These are phyloP conservation scores for Salix caprea DNA, from an alignment of 345 rosid species.

Conservation along the genomic window DNA sequence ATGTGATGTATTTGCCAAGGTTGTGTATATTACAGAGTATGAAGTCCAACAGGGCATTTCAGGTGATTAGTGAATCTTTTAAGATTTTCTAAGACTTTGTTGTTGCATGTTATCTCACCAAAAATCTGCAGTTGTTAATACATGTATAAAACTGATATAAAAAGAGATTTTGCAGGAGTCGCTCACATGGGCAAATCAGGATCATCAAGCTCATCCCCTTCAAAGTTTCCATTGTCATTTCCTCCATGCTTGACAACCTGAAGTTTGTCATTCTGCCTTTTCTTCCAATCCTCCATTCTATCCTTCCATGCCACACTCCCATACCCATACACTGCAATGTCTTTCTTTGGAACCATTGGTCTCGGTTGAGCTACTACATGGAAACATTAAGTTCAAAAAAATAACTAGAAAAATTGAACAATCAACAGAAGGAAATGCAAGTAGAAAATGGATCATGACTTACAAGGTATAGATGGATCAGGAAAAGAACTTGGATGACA, in stretches of 20 bases:
- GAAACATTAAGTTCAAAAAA: slow-evolving; percentile 12
- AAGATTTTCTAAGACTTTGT: neutral
- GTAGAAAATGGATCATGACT: slow-evolving; percentile 22
- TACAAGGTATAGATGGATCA: slow-evolving; percentile 71
- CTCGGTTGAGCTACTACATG: slow-evolving; percentile 64
- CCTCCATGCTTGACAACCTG: slow-evolving; percentile 78
- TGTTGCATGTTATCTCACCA: neutral
- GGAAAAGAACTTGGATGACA: slow-evolving; percentile 62
- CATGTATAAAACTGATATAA: neutral
- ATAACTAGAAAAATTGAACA: neutral
- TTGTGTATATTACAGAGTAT: neutral
- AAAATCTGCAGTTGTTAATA: neutral
- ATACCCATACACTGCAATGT: slow-evolving; percentile 78
- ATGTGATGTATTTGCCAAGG: too few relatives aligned
- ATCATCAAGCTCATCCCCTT: slow-evolving; percentile 71
- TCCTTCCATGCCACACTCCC: slow-evolving; percentile 99
- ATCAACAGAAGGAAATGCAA: neutral
- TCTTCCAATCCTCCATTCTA: slow-evolving; percentile 92
- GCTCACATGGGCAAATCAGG: slow-evolving; percentile 86
- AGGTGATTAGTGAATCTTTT: neutral
- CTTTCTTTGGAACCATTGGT: slow-evolving; percentile 90
- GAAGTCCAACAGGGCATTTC: neutral
- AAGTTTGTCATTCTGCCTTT: slow-evolving; percentile 69
- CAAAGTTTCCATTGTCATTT: slow-evolving; percentile 46
- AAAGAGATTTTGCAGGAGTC: neutral